phyloP scores from a whole-genome alignment of 208 protist species.

The Naegleria lovaniensis region DNA sequence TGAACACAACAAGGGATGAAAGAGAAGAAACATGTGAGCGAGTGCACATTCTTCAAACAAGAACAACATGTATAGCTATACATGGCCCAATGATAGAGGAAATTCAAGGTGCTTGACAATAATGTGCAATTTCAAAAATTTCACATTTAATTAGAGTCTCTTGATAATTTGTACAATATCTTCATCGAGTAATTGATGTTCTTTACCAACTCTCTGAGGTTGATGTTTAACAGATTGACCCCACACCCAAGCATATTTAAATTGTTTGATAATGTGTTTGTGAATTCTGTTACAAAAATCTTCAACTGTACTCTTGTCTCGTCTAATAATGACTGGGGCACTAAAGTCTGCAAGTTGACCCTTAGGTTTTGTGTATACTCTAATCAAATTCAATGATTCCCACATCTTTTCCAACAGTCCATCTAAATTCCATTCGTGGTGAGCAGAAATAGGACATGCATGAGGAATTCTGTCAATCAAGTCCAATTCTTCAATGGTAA shows the following conservation, averaged over 20 bases:
- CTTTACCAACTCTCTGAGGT: constrained; percentile 90
- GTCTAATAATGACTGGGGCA: constrained; percentile 89
- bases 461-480: constrained; percentile 88
- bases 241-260: constrained; percentile 98
- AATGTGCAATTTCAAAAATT: neutral
- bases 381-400: constrained; percentile 92
- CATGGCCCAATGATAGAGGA: too few species aligned
- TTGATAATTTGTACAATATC: constrained; percentile 98
- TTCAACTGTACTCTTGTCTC: constrained; percentile 74
- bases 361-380: constrained; percentile 96
- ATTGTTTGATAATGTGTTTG: constrained; percentile 86
- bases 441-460: constrained; percentile 90
- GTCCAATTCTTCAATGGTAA: constrained; percentile 93
- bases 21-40: neutral
- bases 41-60: too few species aligned
- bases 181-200: constrained; percentile 94
- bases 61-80: too few species aligned
- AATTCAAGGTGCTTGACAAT: too few species aligned
- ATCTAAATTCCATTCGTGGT: constrained; percentile 94
- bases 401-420: constrained; percentile 95
- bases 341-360: constrained; percentile 95
- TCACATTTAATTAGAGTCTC: constrained; percentile 63
- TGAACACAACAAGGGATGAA: neutral
- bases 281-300: constrained; percentile 95
- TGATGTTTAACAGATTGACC: constrained; percentile 94